Evolutionary conservation across 495 filamentous ascomycete genomes (phyloP).

Genomic region (Bryoglossum gracile): DNA sequence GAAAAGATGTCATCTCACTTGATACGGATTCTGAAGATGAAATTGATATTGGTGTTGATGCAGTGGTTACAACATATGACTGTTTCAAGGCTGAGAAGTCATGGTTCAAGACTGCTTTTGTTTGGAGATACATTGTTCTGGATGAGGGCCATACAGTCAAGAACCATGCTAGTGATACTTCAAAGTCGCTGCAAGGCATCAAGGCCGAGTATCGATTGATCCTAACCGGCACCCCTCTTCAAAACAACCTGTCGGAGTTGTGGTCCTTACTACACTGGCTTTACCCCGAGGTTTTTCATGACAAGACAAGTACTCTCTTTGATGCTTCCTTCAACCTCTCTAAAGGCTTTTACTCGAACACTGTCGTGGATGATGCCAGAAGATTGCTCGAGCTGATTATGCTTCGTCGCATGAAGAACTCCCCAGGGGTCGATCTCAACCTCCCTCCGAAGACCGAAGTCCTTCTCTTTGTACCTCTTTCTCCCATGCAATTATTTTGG

Average conservation of each 20-base stretch:
- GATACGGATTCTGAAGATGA: slow-evolving; percentile 32
- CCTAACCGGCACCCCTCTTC: slow-evolving; percentile 57
- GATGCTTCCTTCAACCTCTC: slow-evolving; percentile 51
- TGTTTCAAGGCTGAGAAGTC: slow-evolving; percentile 46
- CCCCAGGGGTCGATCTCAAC: slow-evolving; percentile 47
- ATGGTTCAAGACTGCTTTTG: slow-evolving; percentile 53
- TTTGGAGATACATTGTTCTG: slow-evolving; percentile 80
- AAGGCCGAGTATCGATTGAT: slow-evolving; percentile 52
- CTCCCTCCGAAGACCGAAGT: slow-evolving; percentile 56
- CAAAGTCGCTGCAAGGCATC: slow-evolving; percentile 42
- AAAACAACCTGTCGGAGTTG: slow-evolving; percentile 56
- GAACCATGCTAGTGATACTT: slow-evolving; percentile 45
- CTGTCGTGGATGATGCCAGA: slow-evolving; percentile 46
- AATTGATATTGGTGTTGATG: slow-evolving; percentile 31
- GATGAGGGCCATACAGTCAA: slow-evolving; percentile 74
- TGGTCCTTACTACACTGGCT: slow-evolving; percentile 60
- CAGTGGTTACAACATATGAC: slow-evolving; percentile 59
- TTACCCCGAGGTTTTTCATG: slow-evolving; percentile 53
- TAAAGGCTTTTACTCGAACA: slow-evolving; percentile 45
- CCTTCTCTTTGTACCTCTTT: slow-evolving; percentile 52
- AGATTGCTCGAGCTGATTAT: slow-evolving; percentile 52
- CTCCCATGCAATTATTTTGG: slow-evolving; percentile 55
- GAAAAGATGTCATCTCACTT: slow-evolving; percentile 28
- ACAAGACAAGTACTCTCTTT: slow-evolving; percentile 44
- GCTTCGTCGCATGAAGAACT: slow-evolving; percentile 58